Evolutionary conservation across 2,329 filamentous ascomycete species (phyloP).

Genomic region (Calonectria hongkongensis): DNA sequence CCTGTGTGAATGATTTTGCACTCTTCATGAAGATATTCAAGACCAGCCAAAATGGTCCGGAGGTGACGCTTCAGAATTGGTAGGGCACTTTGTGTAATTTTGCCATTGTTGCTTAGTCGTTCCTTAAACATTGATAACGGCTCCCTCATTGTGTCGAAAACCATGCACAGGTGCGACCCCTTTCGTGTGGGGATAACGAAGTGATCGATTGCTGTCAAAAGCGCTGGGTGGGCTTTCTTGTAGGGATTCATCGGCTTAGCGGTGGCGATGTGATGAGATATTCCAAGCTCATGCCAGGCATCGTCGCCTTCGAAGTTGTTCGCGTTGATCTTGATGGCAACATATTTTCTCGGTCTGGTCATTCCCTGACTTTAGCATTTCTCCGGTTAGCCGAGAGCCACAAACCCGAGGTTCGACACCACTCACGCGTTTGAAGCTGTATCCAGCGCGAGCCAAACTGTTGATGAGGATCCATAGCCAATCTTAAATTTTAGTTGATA

Average conservation of each 20-base stretch:
- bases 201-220: constrained; percentile 57
- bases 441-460: constrained; percentile 60
- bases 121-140: constrained; percentile 60
- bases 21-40: constrained; percentile 65
- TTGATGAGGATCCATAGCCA: constrained; percentile 61
- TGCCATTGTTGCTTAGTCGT: constrained; percentile 59
- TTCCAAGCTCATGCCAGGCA: constrained; percentile 46
- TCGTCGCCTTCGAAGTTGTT: constrained; percentile 48
- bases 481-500: constrained; percentile 61
- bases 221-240: constrained; percentile 56
- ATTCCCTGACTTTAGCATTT: constrained; percentile 12
- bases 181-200: constrained; percentile 55
- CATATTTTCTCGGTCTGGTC: constrained; percentile 41
- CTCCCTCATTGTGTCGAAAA: constrained; percentile 63
- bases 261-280: constrained; percentile 40
- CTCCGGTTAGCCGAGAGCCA: constrained; percentile 24
- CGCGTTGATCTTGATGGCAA: constrained; percentile 51
- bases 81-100: constrained; percentile 35
- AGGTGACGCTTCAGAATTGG: constrained; percentile 61
- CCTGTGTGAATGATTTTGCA: constrained; percentile 67
- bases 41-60: constrained; percentile 59
- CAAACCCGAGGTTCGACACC: neutral
- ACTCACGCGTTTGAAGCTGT: constrained; percentile 36
- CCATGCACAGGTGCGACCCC: constrained; percentile 59
- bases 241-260: constrained; percentile 34